Conservation (phyloP, 1,139 yeast species). For the Saccharomycopsis hybrid region DNA sequence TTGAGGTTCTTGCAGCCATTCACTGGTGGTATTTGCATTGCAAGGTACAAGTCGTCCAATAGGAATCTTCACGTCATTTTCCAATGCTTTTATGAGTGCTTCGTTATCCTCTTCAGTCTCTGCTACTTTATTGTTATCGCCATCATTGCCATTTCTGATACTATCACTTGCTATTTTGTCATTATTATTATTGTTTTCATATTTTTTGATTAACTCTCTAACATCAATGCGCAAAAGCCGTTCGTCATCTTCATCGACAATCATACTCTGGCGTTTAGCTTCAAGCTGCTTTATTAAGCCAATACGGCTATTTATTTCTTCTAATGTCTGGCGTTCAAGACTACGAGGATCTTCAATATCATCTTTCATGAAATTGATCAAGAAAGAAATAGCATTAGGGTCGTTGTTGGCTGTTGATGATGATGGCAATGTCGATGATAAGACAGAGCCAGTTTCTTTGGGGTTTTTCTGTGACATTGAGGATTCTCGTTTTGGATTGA, state of each 20-base stretch:
- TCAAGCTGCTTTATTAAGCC: slow-evolving; percentile 17
- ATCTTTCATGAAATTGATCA: slow-evolving; percentile 54
- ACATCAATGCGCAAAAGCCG: slow-evolving; percentile 21
- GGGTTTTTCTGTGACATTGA: no score
- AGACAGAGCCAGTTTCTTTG: no score
- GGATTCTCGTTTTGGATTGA: no score
- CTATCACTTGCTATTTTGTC: no score
- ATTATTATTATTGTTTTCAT: no score
- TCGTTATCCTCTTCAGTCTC: slow-evolving; percentile 22
- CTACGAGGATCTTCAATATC: slow-evolving; percentile 57
- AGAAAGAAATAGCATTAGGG: slow-evolving; percentile 45
- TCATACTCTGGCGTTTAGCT: slow-evolving; percentile 1
- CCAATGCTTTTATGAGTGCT: slow-evolving; percentile 19
- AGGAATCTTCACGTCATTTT: slow-evolving; percentile 10
- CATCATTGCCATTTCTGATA: no score
- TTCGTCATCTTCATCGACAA: slow-evolving; percentile 23
- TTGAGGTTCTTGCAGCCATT: no score
- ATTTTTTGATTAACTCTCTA: slow-evolving; percentile 17
- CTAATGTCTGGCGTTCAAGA: slow-evolving; percentile 47
- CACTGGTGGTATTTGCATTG: slow-evolving; percentile 1
- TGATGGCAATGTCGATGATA: no score
- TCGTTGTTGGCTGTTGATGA: no score
- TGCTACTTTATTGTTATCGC: slow-evolving; percentile 22
- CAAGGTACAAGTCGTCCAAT: neutral
- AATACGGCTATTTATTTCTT: slow-evolving; percentile 28